Evolutionary conservation across 768 basidiomycete genomes (phyloP).

Genomic region (Gymnopilus junonius): DNA sequence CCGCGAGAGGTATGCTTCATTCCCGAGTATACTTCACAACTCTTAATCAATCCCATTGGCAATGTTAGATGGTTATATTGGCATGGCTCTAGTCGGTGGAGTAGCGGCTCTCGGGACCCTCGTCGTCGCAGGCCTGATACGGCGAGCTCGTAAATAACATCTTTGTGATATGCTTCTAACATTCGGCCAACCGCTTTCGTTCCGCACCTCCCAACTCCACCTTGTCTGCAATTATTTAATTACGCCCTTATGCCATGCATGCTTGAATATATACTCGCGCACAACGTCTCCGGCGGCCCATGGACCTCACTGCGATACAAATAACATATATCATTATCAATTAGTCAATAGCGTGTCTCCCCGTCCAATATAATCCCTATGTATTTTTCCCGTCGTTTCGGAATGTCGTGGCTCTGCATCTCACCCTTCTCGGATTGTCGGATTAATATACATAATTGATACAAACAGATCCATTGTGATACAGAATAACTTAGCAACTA

Average conservation of each 20-base stretch:
- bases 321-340: slow-evolving; percentile 11
- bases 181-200: not conserved
- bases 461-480: slow-evolving; percentile 4
- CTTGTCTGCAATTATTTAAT: not conserved
- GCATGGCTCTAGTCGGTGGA: slow-evolving; percentile 94
- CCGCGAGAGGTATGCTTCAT: slow-evolving; percentile 68
- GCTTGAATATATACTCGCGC: slow-evolving; percentile 1
- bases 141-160: slow-evolving; percentile 73
- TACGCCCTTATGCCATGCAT: not conserved
- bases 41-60: slow-evolving; percentile 5
- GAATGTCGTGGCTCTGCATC: not conserved
- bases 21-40: not conserved
- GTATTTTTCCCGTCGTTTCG: not conserved
- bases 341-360: slow-evolving; percentile 6
- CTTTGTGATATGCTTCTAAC: slow-evolving; percentile 9
- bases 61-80: slow-evolving; percentile 91
- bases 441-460: slow-evolving; percentile 3
- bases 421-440: not conserved
- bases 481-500: slow-evolving; percentile 13
- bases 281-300: not conserved
- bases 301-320: slow-evolving; percentile 1
- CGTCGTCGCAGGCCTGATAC: slow-evolving; percentile 75
- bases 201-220: not conserved
- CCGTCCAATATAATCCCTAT: not conserved
- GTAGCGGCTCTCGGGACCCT: slow-evolving; percentile 84